Evolutionary conservation across 768 basidiomycete species (phyloP), one percentile per base, ranked within the genome.

Genomic region (Pluteus cervinus): DNA sequence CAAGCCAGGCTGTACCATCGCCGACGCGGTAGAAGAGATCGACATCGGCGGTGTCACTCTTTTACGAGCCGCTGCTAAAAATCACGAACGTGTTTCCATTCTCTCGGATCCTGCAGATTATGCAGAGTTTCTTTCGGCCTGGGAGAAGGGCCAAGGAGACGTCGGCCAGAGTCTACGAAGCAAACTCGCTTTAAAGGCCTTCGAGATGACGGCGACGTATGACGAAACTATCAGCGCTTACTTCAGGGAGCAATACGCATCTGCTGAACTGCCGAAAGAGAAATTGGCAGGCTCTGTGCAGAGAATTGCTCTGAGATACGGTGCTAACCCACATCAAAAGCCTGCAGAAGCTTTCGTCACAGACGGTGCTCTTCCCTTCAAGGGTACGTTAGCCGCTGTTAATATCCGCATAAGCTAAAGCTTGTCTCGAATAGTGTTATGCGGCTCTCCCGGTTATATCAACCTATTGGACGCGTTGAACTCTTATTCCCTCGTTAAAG

Each of bases 1-100:
- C 1, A 78, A 82, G 50, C 87, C 91, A 0, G 76, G 77, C 46
- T 93, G 92, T 63, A 92, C 89, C 8, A 77, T 97, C 42, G 79
- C 88, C 3, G 84, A 85, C 33, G 94, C 94, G 4, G 83, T 98
- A 41, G 96, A 99, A 58, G 96, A 99, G 62, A 86, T 99, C 49
- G 96, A 99, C 62, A 98, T 99, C 40, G 96, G 96, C 5, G 96
- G 96, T 18, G 96, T 99, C 32, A 98, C 96, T 5, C 81, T 99
- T 7, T 79, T 98, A 33, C 86, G 96, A 28, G 96, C 94, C 6
- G 96, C 94, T 2, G 96, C 96, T 39, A 99, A 99, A 66, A 99
- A 99, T 61, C 96, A 98, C 65, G 86, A 73, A 35, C 84, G 93
- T 29, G 90, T 93, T 20, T 85, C 82, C 22, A 80, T 97, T 30